These are phyloP conservation scores for Ophiostoma himal-ulmi DNA, from an alignment of 2,329 filamentous ascomycete genomes.

Conservation along the genomic window DNA sequence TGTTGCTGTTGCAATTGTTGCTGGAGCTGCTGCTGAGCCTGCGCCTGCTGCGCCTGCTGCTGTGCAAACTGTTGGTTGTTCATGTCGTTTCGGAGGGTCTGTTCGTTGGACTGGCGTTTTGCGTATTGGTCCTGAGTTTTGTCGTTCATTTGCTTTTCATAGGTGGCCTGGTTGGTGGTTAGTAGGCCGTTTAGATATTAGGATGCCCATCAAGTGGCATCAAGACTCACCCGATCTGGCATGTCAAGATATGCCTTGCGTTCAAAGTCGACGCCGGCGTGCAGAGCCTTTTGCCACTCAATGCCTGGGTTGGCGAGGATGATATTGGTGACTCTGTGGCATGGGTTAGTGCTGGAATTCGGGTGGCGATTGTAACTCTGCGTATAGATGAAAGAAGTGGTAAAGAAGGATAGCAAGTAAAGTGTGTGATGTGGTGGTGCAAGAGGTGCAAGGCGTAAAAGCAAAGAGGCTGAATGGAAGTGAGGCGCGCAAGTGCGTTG, in stretches of 20 bases:
- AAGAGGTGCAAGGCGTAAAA: background rate
- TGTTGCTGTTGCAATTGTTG: slow-evolving; percentile 34
- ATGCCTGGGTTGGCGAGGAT: slow-evolving; percentile 41
- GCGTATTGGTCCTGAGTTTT: slow-evolving; percentile 47
- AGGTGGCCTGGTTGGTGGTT: slow-evolving; percentile 38
- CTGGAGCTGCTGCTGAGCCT: slow-evolving; percentile 33
- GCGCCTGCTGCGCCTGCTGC: slow-evolving; percentile 32
- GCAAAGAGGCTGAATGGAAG: background rate
- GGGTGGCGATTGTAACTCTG: background rate
- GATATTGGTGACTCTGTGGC: slow-evolving; percentile 46
- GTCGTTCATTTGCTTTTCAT: slow-evolving; percentile 44
- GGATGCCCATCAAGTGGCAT: too few species aligned
- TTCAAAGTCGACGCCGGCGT: slow-evolving; percentile 44
- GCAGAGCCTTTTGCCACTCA: slow-evolving; percentile 40
- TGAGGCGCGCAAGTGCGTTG: background rate
- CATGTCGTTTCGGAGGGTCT: slow-evolving; percentile 45
- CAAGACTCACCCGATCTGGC: slow-evolving; percentile 41
- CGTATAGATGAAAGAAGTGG: background rate
- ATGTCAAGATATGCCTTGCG: slow-evolving; percentile 43
- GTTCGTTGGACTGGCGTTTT: slow-evolving; percentile 47
- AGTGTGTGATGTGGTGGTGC: background rate
- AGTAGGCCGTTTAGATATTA: slow-evolving; percentile 25
- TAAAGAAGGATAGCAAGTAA: background rate
- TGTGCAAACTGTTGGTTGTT: slow-evolving; percentile 35
- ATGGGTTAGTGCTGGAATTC: background rate